Percentiles rank a stretch among this genome's conserved stretches.
Conservation (phyloP, 768 basidiomycete genomes). For the Xanthoconium purpureum region DNA sequence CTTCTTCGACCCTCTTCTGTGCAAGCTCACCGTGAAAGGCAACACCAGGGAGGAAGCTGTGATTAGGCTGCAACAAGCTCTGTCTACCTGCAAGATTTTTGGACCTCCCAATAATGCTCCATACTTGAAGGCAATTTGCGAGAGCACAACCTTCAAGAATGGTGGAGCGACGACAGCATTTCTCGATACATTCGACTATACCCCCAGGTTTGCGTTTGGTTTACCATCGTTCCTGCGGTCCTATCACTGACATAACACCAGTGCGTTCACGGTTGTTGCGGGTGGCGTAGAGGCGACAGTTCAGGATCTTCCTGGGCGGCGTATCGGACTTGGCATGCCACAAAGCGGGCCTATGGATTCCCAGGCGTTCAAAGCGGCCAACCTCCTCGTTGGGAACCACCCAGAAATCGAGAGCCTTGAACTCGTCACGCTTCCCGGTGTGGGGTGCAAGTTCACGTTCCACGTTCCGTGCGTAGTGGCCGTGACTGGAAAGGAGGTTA, state of each 20-base stretch:
- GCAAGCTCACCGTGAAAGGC: conserved; percentile 57
- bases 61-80: conserved; percentile 36
- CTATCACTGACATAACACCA: conserved; percentile 14
- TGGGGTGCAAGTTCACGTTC: conserved; percentile 48
- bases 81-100: conserved; percentile 41
- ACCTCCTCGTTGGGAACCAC: conserved; percentile 55
- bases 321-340: conserved; percentile 56
- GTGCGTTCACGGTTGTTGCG: conserved; percentile 51
- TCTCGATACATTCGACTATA: conserved; percentile 42
- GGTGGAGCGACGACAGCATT: conserved; percentile 51
- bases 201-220: conserved; percentile 34
- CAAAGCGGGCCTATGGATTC: conserved; percentile 63
- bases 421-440: conserved; percentile 44
- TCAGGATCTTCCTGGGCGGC: conserved; percentile 57
- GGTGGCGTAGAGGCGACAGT: conserved; percentile 56
- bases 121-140: conserved; percentile 47
- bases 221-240: neutral
- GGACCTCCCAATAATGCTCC: conserved; percentile 62
- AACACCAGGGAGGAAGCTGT: conserved; percentile 45
- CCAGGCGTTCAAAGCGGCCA: conserved; percentile 53
- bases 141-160: conserved; percentile 35
- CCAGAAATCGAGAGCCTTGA: conserved; percentile 54
- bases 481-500: conserved; percentile 50
- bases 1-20: conserved; percentile 56
- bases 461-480: conserved; percentile 47